A percentile compares a stretch with the other conserved stretches of the same genome.
Evolutionary conservation across 2,329 filamentous ascomycete genomes (phyloP).

Genomic region (Phialocephala subalpina): DNA sequence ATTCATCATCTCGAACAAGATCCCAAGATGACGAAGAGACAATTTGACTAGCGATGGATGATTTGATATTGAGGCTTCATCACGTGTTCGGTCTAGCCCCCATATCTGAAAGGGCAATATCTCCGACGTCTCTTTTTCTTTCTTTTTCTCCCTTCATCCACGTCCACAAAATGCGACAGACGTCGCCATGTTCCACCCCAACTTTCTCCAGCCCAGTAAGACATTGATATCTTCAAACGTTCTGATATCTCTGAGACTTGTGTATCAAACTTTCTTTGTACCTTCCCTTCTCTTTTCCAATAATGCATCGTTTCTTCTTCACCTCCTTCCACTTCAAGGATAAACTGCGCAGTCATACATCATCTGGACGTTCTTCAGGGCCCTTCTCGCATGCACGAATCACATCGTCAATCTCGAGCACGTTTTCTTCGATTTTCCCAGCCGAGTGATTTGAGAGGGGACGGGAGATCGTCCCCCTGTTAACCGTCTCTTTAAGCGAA

Average conservation of each 20-base stretch:
- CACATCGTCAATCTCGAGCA: background rate
- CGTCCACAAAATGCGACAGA: background rate
- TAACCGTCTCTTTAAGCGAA: background rate
- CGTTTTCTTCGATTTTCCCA: background rate
- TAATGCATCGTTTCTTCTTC: background rate
- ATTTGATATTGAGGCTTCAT: background rate
- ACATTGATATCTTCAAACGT: background rate
- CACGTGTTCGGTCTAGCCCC: background rate
- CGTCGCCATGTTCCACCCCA: background rate
- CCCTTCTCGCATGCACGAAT: background rate
- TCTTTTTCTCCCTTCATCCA: background rate
- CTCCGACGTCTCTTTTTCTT: background rate
- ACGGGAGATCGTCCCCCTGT: constrained; percentile 4
- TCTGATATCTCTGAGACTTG: background rate
- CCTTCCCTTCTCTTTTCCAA: background rate
- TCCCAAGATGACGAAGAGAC: background rate
- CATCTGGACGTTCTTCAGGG: background rate
- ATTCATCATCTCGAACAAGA: background rate
- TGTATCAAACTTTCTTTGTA: background rate
- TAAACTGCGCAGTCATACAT: background rate
- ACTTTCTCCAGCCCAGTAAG: background rate
- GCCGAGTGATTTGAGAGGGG: background rate
- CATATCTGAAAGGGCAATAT: background rate
- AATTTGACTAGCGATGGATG: background rate
- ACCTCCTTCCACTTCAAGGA: background rate